Base-by-base conservation (phyloP, 805 yeast genomes). In the Candida broadrunensis region DNA sequence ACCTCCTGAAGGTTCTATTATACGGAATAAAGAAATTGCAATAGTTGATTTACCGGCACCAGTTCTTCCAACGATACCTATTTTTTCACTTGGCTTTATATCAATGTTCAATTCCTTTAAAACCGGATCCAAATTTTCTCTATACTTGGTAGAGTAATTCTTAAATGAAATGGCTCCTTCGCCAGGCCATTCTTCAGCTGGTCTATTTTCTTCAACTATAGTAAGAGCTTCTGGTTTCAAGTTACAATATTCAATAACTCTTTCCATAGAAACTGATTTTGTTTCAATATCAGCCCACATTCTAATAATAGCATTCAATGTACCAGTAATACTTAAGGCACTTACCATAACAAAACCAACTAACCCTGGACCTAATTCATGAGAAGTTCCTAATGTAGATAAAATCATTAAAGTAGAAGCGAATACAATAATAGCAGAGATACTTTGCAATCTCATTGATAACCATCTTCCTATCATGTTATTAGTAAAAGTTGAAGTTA, bases 51-150 rank as follows among this genome's bases (percentile, higher is more conserved):
- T 89, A 48, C 98, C 98, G 2, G 97, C 97, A 47, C 98, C 98
- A 0, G 98, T 90, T 58, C 98, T 77, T 18, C 98, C 98, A 40
- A 90, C 97, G 61, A 90, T 89, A 46, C 98, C 98, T 55, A 90
- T 72, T 61, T 91, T 91, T 59, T 90, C 97, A 42, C 77, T 70
- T 1, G 89, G 79, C 37, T 78, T 73, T 52, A 90, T 79, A 11
- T 75, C 65, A 21, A 91, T 55, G 43, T 67, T 73, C 51, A 91
- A 77, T 43, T 81, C 69, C 52, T 81, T 85, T 63, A 90, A 70
- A 4, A 88, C 93, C 16, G 85, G 73, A 35, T 86, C 95, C 48
- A 91, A 72, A 42, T 83, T 89, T n/a, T 81, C 78, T 61, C 97
- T 80, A 58, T 90, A 90, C 44, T 87, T 76, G 4, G 97, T 81